Percentiles rank a stretch among this genome's conserved stretches.
Evolutionary conservation across 306 rosid genomes (phyloP).

Genomic region (Cucumis hystrix): DNA sequence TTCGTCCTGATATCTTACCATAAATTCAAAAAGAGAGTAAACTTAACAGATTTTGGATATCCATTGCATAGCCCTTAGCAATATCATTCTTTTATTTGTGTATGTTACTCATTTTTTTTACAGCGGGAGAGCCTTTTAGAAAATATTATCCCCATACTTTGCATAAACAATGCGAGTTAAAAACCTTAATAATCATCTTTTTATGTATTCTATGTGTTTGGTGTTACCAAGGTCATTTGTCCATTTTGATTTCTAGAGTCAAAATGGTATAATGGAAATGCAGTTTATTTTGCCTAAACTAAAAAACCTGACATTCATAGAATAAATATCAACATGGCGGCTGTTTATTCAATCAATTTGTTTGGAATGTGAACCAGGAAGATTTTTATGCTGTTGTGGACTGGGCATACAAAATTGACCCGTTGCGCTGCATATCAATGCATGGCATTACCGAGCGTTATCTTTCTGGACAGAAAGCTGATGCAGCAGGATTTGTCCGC

Average conservation of each 20-base stretch:
- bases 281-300: neutral
- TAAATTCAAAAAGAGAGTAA: neutral
- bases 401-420: slow-evolving; percentile 96
- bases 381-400: slow-evolving; percentile 84
- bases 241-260: neutral
- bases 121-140: neutral
- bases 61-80: neutral
- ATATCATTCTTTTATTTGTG: neutral
- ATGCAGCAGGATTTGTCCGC: slow-evolving; percentile 91
- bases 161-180: neutral
- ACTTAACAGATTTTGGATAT: neutral
- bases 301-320: neutral
- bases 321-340: neutral
- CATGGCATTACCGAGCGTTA: slow-evolving; percentile 91
- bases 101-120: neutral
- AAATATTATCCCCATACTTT: neutral
- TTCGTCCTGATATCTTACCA: neutral
- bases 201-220: neutral
- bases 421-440: slow-evolving; percentile 93
- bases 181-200: neutral
- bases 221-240: neutral
- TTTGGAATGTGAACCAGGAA: slow-evolving; percentile 47
- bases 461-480: slow-evolving; percentile 86
- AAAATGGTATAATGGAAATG: neutral
- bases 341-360: neutral